phyloP scores from a whole-genome alignment of 345 rosid species.

The Nasturtium officinale region DNA sequence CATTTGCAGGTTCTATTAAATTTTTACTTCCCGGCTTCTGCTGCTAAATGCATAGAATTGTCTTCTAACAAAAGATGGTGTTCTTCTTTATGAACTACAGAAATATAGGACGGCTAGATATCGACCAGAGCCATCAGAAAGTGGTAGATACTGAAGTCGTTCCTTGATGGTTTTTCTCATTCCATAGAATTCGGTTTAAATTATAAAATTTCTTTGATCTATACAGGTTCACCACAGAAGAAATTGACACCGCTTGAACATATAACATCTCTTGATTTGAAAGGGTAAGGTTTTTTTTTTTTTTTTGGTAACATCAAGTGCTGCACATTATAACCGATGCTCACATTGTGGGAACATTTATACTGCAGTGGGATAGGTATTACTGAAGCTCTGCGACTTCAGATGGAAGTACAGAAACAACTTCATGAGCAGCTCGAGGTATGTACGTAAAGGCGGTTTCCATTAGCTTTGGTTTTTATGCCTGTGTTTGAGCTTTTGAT shows the following conservation, averaged over 20 bases:
- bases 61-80: conserved; percentile 10
- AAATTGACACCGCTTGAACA: conserved; percentile 75
- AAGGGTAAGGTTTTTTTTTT: conserved; percentile 59
- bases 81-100: conserved; percentile 50
- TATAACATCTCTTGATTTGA: conserved; percentile 75
- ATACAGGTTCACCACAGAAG: conserved; percentile 76
- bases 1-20: conserved; percentile 74
- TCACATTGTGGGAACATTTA: background rate
- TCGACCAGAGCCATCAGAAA: conserved; percentile 80
- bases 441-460: background rate
- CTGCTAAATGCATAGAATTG: background rate
- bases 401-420: conserved; percentile 97
- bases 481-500: background rate
- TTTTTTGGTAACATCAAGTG: conserved; percentile 10
- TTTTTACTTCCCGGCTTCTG: background rate
- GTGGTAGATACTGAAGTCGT: conserved; percentile 6
- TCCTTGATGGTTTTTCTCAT: background rate
- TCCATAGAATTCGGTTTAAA: background rate
- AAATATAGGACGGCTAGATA: conserved; percentile 92
- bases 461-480: background rate
- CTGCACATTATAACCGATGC: background rate
- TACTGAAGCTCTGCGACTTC: conserved; percentile 89
- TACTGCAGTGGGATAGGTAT: conserved; percentile 72
- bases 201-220: background rate
- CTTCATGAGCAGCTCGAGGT: conserved; percentile 99